Base-by-base conservation (phyloP, 441 rosid species). In the Bocquillonia castaneifolia region DNA sequence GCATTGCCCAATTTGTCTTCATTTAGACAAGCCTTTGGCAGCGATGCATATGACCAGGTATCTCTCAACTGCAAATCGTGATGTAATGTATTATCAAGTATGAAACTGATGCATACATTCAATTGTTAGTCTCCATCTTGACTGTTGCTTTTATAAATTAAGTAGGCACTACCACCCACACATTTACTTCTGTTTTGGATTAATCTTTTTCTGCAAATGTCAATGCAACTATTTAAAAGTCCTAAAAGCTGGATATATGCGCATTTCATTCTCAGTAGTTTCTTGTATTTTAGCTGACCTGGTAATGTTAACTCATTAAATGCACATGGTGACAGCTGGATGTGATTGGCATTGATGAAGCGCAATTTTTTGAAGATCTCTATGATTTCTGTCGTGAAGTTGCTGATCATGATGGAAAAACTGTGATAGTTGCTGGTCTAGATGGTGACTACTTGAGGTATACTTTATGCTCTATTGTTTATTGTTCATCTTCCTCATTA, bases 281-380 rank as follows among this genome's bases (percentile, higher is more conserved):
- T 73, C 31, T 22, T 32, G 18, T 18, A 14, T 32, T 52, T 60
- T 1, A 0, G 53, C 31, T 13, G 45, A 64, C 26, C 37, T 50
- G 45, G 31, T 20, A 51, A 67, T 44, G 20, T 45, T 18, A 47
- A 69, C 76, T 72, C 37, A 68, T 52, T 44, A 65, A 5, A 45
- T 12, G 29, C 69, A 25, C 23, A 22, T 78, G 76, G 74, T 80
- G 55, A 74, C 87, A 82, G 85, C 85, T 88, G 25, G 92, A 88
- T 74, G 93, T 90, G 74, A 88, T 86, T 58, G 96, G 96, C 31
- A 88, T 88, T 28, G 96, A 90, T 8, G 96, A 88, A 69, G 96
- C 96, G 58, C 96, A 90, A 57, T 90, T 88, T 78, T 88, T 90
- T 55, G 88, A 73, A 29, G 96, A 85, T 71, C 81, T 88, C 4